Percentiles rank a stretch among this genome's conserved stretches.
phyloP scores from a whole-genome alignment of 352 stramenopile genomes.

The Phytophthora melonis region DNA sequence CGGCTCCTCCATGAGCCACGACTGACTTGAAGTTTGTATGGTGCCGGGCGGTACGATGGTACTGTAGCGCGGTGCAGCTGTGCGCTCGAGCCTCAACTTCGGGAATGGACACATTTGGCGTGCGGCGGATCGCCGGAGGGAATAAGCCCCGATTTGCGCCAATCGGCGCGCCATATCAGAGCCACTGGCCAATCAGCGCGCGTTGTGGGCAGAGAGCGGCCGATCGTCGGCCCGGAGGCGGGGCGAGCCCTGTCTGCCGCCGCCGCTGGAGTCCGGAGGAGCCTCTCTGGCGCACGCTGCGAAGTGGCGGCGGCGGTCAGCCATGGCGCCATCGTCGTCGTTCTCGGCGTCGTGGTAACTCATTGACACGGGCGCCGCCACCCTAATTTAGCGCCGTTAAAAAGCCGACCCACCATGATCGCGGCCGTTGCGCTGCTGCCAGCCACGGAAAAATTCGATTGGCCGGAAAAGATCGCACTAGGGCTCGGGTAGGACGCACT shows the following conservation, averaged over 20 bases:
- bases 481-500: slow-evolving; percentile 9
- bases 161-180: slow-evolving; percentile 25
- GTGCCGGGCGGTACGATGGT: background rate
- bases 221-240: slow-evolving; percentile 7
- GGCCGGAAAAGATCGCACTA: slow-evolving; percentile 31
- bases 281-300: slow-evolving; percentile 31
- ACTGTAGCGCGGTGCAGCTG: background rate
- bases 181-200: slow-evolving; percentile 22
- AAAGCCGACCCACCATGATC: background rate
- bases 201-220: slow-evolving; percentile 19
- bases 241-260: slow-evolving; percentile 29
- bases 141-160: slow-evolving; percentile 10
- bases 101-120: slow-evolving; percentile 51
- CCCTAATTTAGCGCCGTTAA: background rate
- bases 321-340: background rate
- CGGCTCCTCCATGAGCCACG: slow-evolving; percentile 29
- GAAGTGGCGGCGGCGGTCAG: slow-evolving; percentile 28
- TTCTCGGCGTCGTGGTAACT: too few species aligned
- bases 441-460: slow-evolving; percentile 40
- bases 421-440: background rate
- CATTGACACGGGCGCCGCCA: background rate
- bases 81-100: slow-evolving; percentile 45
- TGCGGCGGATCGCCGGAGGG: slow-evolving; percentile 26
- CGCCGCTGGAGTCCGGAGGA: slow-evolving; percentile 23
- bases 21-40: slow-evolving; percentile 46